Evolutionary conservation across 1,139 yeast genomes (phyloP).

Genomic region (Kazachstania sp.): DNA sequence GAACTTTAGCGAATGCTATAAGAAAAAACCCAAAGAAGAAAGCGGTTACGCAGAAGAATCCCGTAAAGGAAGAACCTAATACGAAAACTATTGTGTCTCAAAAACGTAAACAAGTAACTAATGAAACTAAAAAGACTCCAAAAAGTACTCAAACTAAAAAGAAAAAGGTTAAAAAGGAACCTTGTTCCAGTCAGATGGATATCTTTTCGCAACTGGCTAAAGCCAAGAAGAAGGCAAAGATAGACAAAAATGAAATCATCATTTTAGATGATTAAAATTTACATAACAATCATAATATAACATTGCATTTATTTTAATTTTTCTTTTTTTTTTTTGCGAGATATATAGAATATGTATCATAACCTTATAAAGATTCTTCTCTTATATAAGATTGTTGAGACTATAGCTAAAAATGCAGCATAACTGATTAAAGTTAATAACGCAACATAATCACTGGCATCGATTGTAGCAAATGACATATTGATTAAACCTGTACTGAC

Average conservation of each 20-base stretch:
- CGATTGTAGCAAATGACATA: conserved; percentile 63
- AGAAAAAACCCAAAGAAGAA: conserved; percentile 4
- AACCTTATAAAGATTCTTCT: conserved; percentile 30
- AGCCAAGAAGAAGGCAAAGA: conserved; percentile 26
- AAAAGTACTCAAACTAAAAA: not conserved
- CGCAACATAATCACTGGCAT: conserved; percentile 33
- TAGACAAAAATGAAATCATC: conserved; percentile 21
- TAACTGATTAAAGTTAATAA: conserved; percentile 40
- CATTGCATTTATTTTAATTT: not conserved
- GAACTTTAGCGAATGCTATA: conserved; percentile 25
- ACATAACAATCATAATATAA: not conserved
- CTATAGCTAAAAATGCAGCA: conserved; percentile 26
- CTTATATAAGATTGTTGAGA: conserved; percentile 25
- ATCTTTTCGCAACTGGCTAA: conserved; percentile 26
- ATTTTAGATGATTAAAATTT: conserved; percentile 17
- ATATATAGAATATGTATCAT: conserved; percentile 8
- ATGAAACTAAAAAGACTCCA: not conserved
- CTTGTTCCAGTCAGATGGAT: conserved; percentile 20
- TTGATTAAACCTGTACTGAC: conserved; percentile 74
- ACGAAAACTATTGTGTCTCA: not conserved
- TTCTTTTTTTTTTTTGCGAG: not conserved
- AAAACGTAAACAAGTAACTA: not conserved
- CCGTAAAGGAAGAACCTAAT: not conserved
- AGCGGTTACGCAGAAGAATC: too few species aligned
- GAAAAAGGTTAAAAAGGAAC: conserved; percentile 19